Base-by-base conservation (phyloP, 108 stramenopile genomes). In the Skeletonema costatum region DNA sequence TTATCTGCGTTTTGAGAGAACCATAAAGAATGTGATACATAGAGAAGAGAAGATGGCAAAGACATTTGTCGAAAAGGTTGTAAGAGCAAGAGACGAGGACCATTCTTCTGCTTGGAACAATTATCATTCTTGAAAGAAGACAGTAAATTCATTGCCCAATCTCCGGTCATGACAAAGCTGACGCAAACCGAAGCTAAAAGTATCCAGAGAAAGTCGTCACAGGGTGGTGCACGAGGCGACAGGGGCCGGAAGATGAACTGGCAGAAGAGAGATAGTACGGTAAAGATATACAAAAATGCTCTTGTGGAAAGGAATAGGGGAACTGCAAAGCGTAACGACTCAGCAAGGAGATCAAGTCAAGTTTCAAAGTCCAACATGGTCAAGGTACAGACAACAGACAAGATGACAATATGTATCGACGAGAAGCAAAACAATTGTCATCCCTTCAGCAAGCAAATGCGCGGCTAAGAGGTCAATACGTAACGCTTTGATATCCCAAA, bases 61-160 rank as follows among this genome's bases (percentile, higher is more conserved):
- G 39, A 83, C 82, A 16, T 83, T 83, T 63, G 77, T 83, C 8
- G 66, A 63, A 30, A 78, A 83, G 42, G 82, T 83, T 19, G 70
- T 66, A 25, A 58, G 60, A 59, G 38, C 29, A 16, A 60, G 76
- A 69, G 76, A 77, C 32, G 59, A 17, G 14, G 76, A 77, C 32
- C 69, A 77, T 42, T 68, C 58, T 17, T 13, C 12, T 14, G 76
- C 61, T 13, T 77, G 76, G 76, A 62, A 77, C 36, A 60, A 77
- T 2, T 77, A 77, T 7, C 59, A 60, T 29, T 13, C 17, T 46
- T 32, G 59, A 46, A 68, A 68, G 31, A 44, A 36, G 12, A 5
- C 14, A 33, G 46, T 17, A 62, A 36, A 16, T 33, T 60, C 17
- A 44, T 13, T 13, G 12, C 41, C 41, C 41, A 13, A 0, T 42